Percentiles rank a stretch among this genome's conserved stretches.
Conservation (phyloP, 257 asterid genomes). For the Solanum ossicruentum region DNA sequence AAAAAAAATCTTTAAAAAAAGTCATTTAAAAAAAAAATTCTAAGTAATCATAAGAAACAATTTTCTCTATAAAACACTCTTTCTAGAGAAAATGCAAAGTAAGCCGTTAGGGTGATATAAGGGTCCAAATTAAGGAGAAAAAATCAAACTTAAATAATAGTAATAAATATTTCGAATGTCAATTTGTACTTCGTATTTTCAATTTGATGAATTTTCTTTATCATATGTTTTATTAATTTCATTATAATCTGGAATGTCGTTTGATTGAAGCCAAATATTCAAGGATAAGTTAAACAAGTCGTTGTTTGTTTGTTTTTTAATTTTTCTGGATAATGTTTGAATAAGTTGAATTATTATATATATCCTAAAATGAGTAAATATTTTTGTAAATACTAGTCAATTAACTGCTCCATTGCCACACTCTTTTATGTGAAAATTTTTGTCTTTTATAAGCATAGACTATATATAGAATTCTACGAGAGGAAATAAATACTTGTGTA, state of each 20-base stretch:
- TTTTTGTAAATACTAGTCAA: background rate
- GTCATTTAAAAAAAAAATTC: too few species aligned
- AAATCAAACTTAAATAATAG: background rate
- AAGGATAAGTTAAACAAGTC: background rate
- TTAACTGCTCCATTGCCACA: background rate
- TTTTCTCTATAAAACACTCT: too few species aligned
- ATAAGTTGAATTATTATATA: background rate
- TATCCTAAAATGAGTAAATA: background rate
- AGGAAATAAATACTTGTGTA: too few species aligned
- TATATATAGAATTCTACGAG: background rate
- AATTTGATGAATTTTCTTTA: background rate
- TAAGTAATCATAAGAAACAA: too few species aligned
- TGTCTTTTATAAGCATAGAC: background rate
- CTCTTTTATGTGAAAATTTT: background rate
- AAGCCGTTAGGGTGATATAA: background rate
- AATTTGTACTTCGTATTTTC: background rate
- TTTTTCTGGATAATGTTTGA: background rate
- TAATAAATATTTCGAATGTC: background rate
- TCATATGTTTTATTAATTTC: background rate
- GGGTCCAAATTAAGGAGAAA: background rate
- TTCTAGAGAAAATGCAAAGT: background rate
- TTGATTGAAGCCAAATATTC: background rate
- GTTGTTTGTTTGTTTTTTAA: background rate
- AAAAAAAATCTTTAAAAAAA: too few species aligned
- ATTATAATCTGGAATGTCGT: background rate